These are phyloP conservation scores for Trichoderma breve DNA, from an alignment of 2,329 filamentous ascomycete species.

Conservation along the genomic window DNA sequence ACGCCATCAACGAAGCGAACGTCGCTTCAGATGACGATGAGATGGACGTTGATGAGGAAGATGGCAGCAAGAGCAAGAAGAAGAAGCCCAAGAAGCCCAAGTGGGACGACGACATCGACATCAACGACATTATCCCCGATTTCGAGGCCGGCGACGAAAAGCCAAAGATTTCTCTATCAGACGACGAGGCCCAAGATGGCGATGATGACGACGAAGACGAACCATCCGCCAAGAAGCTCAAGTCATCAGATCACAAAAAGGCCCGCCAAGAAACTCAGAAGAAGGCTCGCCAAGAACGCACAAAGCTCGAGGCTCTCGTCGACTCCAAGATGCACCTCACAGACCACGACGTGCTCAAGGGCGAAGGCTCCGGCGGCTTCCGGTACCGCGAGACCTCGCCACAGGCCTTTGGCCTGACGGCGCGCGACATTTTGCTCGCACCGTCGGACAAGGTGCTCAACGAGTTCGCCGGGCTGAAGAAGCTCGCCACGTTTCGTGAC, in stretches of 20 bases:
- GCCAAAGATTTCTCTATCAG: conserved; percentile 55
- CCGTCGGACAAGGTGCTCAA: conserved; percentile 85
- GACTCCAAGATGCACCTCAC: conserved; percentile 78
- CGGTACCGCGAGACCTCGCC: conserved; percentile 94
- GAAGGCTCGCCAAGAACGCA: conserved; percentile 74
- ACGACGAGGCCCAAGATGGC: conserved; percentile 39
- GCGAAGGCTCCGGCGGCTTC: conserved; percentile 55
- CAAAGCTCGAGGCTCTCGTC: conserved; percentile 81
- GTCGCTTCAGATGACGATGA: conserved; percentile 64
- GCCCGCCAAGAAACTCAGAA: conserved; percentile 61
- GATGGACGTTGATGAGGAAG: conserved; percentile 59
- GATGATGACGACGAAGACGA: conserved; percentile 38
- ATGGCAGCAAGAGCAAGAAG: conserved; percentile 44
- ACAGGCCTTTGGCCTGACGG: conserved; percentile 81
- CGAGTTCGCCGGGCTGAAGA: conserved; percentile 89
- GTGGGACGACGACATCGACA: conserved; percentile 98
- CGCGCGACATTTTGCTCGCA: conserved; percentile 84
- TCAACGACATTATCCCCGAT: conserved; percentile 85
- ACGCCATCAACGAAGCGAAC: conserved; percentile 68
- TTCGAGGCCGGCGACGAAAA: conserved; percentile 66
- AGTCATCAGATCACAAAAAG: conserved; percentile 58
- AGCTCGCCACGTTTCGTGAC: conserved; percentile 86
- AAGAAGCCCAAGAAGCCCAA: conserved; percentile 57
- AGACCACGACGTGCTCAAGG: conserved; percentile 56
- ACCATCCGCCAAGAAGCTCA: conserved; percentile 57